These are phyloP conservation scores for Peronospora farinosa DNA, from an alignment of 352 stramenopile genomes.

Conservation along the genomic window DNA sequence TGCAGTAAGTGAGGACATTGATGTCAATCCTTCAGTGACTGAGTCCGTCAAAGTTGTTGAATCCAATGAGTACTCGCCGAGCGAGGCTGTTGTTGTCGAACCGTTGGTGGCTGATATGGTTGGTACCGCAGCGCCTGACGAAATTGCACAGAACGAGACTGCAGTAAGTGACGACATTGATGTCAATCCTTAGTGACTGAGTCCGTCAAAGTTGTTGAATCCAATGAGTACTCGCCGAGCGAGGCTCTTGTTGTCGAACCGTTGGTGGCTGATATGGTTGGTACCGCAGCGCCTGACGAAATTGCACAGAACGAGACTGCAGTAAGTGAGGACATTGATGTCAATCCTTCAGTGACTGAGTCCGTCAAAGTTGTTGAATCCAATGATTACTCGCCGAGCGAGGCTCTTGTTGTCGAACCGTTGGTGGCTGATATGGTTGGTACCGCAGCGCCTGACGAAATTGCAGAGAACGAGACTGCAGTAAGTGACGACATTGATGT, in stretches of 20 bases:
- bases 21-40: neutral
- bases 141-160: neutral
- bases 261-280: neutral
- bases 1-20: neutral
- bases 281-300: neutral
- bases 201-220: neutral
- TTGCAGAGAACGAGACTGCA: too few relatives aligned
- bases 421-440: conserved; percentile 5
- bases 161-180: neutral
- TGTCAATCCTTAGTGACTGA: conserved; percentile 1
- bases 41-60: neutral
- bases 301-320: neutral
- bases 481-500: too few relatives aligned
- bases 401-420: conserved; percentile 7
- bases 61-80: neutral
- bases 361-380: neutral
- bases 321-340: neutral
- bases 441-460: too few relatives aligned
- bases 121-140: neutral
- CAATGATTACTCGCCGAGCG: neutral
- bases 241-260: conserved; percentile 8
- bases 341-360: neutral
- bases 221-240: neutral
- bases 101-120: neutral
- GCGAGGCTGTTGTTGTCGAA: conserved; percentile 8